A percentile compares a stretch with the other conserved stretches of the same genome.
Evolutionary conservation across 2,329 filamentous ascomycete species (phyloP).

Genomic region (Aspergillus chevalieri): DNA sequence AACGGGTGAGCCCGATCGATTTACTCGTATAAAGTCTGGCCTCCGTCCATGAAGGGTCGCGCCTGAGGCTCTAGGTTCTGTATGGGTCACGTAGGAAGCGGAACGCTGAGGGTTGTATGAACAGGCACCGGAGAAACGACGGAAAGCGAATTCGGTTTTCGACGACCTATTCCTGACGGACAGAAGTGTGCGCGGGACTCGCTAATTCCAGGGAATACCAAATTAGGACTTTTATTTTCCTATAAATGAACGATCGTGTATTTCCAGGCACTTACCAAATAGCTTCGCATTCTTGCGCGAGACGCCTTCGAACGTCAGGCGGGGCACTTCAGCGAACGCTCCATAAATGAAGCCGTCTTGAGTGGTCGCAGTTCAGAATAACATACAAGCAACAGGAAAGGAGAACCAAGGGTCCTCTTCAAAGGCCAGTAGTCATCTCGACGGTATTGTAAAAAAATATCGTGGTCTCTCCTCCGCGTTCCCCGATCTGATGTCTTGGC

Average conservation of each 20-base stretch:
- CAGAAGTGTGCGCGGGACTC: background rate
- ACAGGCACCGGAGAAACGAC: background rate
- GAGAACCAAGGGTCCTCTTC: background rate
- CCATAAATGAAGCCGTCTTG: no score
- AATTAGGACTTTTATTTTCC: background rate
- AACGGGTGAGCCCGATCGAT: background rate
- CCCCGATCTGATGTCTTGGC: background rate
- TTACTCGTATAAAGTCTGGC: background rate
- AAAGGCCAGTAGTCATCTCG: background rate
- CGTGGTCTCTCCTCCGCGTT: background rate
- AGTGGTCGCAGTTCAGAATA: no score
- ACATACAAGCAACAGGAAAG: background rate
- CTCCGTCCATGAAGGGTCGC: background rate
- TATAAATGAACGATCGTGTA: background rate
- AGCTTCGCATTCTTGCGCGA: background rate
- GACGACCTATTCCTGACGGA: background rate
- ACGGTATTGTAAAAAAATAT: background rate
- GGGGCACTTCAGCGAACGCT: background rate
- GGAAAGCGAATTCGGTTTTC: background rate
- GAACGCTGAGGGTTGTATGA: background rate
- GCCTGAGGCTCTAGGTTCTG: background rate
- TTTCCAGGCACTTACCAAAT: background rate
- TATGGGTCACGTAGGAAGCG: background rate
- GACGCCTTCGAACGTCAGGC: background rate
- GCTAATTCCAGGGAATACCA: background rate